Base-by-base conservation (phyloP, 2,329 filamentous ascomycete genomes). In the Penicillium sp. region DNA sequence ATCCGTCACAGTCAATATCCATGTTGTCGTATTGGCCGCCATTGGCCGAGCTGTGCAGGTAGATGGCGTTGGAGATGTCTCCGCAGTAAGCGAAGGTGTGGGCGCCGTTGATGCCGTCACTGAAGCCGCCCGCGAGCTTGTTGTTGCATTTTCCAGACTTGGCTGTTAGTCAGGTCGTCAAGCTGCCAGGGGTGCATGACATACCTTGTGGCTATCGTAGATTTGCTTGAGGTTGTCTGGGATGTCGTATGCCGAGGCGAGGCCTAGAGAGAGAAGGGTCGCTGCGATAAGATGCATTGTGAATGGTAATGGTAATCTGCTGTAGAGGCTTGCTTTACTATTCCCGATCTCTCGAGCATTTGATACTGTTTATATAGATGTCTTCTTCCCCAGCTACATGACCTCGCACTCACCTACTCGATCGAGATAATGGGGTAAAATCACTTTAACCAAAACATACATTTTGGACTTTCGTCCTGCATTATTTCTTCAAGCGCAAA, bases 1-100 rank as follows among this genome's bases (percentile, higher is more conserved):
- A 63, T 21, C 83, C 83, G 59, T 85, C 82, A 61, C 83, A 85
- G 69, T 83, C 82, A 50, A 85, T 74, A 60, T 84, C 82, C 79
- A 85, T 83, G 67, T 84, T 79, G 48, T 72, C 76, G 38, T 83
- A 71, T 21, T 57, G 40, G 11, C 60, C 62, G 3, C 57, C 62
- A 36, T 74, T 60, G 21, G 71, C 72, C 4, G 67, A 62, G 42
- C 77, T 77, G 53, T 79, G 76, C 13, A 84, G 65, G 67, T 79
- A 84, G 54, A 85, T 69, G 41, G 79, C 72, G 34, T 74, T 71
- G 34, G 75, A 66, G 50, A 77, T 74, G 55, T 82, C 79, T 40
- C 75, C 78, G 58, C 80, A 82, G 67, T 82, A 82, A 9, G 64
- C 51, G n/a, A 66, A 60, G n/a, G 48, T 54, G 18, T 48, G n/a